These are phyloP conservation scores for Biscogniauxia mediterranea DNA, from an alignment of 2,329 filamentous ascomycete genomes.

Conservation along the genomic window DNA sequence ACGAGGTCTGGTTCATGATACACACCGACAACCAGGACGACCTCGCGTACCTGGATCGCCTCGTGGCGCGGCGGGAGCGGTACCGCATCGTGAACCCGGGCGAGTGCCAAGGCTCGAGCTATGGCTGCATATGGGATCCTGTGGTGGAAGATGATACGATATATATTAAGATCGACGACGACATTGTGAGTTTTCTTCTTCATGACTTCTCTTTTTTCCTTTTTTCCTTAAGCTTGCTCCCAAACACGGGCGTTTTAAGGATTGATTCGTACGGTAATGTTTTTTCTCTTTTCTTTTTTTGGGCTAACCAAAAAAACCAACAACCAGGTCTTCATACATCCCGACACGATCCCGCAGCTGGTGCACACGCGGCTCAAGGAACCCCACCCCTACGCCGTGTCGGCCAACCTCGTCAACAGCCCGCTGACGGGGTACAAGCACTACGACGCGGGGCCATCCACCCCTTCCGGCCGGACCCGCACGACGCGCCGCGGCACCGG, in stretches of 20 bases:
- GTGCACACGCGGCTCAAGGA: conserved; percentile 51
- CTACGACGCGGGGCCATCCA: conserved; percentile 51
- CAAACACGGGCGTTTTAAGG: too few species aligned
- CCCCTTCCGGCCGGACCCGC: conserved; percentile 51
- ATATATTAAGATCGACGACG: conserved; percentile 46
- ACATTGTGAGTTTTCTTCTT: conserved; percentile 36
- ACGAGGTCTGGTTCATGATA: conserved; percentile 44
- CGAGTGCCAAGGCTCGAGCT: conserved; percentile 32
- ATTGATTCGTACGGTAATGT: too few species aligned
- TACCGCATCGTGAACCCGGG: conserved; percentile 39
- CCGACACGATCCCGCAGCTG: conserved; percentile 48
- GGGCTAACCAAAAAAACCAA: too few species aligned
- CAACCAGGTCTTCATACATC: conserved; percentile 29
- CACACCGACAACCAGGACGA: conserved; percentile 40
- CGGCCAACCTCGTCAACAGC: conserved; percentile 57
- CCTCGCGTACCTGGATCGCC: conserved; percentile 37
- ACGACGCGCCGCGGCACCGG: conserved; percentile 24
- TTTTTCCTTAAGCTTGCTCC: too few species aligned
- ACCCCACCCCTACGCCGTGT: conserved; percentile 49
- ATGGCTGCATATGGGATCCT: conserved; percentile 37
- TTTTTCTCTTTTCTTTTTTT: too few species aligned
- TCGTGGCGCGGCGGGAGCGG: conserved; percentile 35
- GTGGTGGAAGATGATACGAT: conserved; percentile 36
- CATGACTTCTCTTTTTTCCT: too few species aligned
- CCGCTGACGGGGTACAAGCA: conserved; percentile 53